Evolutionary conservation across 2,329 filamentous ascomycete genomes (phyloP), one percentile per base, ranked within the genome.

Genomic region (Sporothrix sp.): DNA sequence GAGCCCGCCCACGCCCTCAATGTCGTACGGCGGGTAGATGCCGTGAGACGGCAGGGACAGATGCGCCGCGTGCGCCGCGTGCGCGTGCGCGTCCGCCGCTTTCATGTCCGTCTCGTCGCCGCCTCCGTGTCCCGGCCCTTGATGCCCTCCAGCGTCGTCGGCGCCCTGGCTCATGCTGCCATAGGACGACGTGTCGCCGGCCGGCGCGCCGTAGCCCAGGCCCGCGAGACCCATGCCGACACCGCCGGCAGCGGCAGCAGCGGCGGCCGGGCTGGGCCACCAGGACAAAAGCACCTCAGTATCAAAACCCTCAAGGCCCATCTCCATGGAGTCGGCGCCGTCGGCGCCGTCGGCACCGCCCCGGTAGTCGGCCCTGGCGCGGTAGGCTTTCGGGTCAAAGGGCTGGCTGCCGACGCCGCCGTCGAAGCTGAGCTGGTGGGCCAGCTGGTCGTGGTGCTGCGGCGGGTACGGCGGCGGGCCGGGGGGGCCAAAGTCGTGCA

Each of bases 261-360:
- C 9, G 11, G n/a, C n/a, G 3, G 25, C 23, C 18, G 5, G n/a
- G 27, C 21, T 33, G 4, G 28, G 16, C 50, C 50, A 48, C n/a
- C n/a, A n/a, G 16, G 43, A 30, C 50, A 44, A 52, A 2, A 48
- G 27, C 11, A 32, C 1, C 11, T 43, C 44, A 40, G 48, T 28
- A 10, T 48, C 50, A n/a, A 52, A 48, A 6, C 23, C 38, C 7
- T 51, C 50, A 5, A 14, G 30, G 10, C 43, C 50, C 7, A 44
- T 47, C 11, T 32, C 50, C 3, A 52, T 48, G 11, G 50, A 52
- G 16, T 52, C 50, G 1, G 50, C 30, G 14, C 50, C 37, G 6
- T 52, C 43, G 3, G 9, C 14, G 16, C 39, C 45, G 8, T 20
- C 40, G 10, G 4, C 37, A 1, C 28, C 11, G 3, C 40, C 40